A percentile compares a stretch with the other conserved stretches of the same genome.
phyloP scores from a whole-genome alignment of 2,329 filamentous ascomycete species.

The Geosmithia morbida region DNA sequence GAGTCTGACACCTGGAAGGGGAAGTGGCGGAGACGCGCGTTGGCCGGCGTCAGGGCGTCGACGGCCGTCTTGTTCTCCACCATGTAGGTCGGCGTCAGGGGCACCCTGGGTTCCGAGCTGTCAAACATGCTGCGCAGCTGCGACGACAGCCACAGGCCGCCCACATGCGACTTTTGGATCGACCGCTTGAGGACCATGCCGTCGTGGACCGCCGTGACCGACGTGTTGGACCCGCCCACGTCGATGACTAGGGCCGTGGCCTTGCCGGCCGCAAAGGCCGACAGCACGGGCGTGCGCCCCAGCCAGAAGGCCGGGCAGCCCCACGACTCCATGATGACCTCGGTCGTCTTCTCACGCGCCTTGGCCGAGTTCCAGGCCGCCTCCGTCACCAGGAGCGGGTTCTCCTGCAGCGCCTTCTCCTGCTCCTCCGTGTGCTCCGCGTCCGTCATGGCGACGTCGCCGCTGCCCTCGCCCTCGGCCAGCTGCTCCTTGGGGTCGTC shows the following conservation, averaged over 20 bases:
- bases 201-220: constrained; percentile 83
- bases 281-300: constrained; percentile 74
- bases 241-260: constrained; percentile 87
- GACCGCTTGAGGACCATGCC: constrained; percentile 89
- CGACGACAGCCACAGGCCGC: constrained; percentile 77
- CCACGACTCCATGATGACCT: constrained; percentile 96
- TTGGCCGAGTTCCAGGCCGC: constrained; percentile 84
- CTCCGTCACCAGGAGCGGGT: constrained; percentile 85
- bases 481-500: constrained; percentile 44
- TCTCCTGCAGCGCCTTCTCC: constrained; percentile 77
- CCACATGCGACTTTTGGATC: constrained; percentile 71
- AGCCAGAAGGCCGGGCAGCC: constrained; percentile 91
- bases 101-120: constrained; percentile 52
- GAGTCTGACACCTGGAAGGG: constrained; percentile 45
- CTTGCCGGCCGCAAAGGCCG: constrained; percentile 86
- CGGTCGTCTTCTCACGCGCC: constrained; percentile 83
- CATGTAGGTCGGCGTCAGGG: constrained; percentile 73
- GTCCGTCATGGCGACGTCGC: constrained; percentile 25
- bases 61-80: constrained; percentile 79
- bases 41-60: constrained; percentile 67
- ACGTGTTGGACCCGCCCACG: constrained; percentile 76
- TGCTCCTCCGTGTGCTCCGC: constrained; percentile 36
- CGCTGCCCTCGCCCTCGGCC: constrained; percentile 43
- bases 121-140: constrained; percentile 76
- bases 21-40: constrained; percentile 63